Percentiles rank a stretch among this genome's conserved stretches.
Evolutionary conservation across 176 grass and related monocot genomes (phyloP).

Genomic region (Rhynchospora breviuscula): DNA sequence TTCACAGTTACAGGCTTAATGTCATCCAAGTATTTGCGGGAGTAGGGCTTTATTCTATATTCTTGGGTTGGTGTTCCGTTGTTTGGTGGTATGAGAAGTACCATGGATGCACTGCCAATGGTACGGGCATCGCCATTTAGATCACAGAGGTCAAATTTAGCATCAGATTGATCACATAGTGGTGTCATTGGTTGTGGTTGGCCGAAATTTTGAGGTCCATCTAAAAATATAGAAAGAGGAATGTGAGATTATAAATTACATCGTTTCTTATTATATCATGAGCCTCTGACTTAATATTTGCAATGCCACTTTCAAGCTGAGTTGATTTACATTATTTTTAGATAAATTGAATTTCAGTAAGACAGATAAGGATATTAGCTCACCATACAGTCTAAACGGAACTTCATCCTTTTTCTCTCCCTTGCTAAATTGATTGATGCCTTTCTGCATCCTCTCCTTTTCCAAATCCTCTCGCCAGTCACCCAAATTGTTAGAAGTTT

Average conservation of each 20-base stretch:
- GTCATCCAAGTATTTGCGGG: constrained; percentile 47
- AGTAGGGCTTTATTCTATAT: constrained; percentile 59
- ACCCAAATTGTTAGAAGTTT: neutral
- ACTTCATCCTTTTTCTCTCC: neutral
- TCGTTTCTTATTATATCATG: neutral
- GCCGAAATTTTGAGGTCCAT: constrained; percentile 30
- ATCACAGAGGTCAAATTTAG: constrained; percentile 58
- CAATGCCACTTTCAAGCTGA: neutral
- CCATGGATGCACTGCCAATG: constrained; percentile 17
- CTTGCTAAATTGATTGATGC: neutral
- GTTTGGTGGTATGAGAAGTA: constrained; percentile 16
- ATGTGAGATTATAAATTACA: neutral
- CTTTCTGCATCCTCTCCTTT: constrained; percentile 8
- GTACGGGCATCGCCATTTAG: constrained; percentile 31
- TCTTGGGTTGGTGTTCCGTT: constrained; percentile 10
- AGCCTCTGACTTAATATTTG: neutral
- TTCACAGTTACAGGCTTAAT: constrained; percentile 39
- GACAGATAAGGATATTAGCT: neutral
- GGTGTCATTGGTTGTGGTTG: constrained; percentile 26
- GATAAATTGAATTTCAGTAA: too few species aligned
- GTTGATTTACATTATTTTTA: too few species aligned
- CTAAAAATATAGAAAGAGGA: constrained; percentile 1
- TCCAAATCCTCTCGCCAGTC: neutral
- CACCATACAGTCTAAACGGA: neutral
- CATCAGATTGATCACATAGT: constrained; percentile 42